Percentiles rank a stretch among this genome's conserved stretches.
These are phyloP conservation scores for Hygrocybe punicea DNA, from an alignment of 768 basidiomycete genomes.

Conservation along the genomic window DNA sequence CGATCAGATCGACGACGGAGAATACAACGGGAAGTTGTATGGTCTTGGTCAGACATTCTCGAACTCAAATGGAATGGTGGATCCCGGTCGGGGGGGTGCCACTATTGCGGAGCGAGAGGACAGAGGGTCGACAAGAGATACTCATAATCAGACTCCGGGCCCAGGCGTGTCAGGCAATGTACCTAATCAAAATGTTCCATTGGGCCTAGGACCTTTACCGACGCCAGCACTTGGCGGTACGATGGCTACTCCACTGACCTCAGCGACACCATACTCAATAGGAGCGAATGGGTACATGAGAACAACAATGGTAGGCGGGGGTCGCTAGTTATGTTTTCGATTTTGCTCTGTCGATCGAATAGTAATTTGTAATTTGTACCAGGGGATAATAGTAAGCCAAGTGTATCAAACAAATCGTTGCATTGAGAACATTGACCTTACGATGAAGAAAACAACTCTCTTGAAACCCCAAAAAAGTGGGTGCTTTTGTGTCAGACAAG, in stretches of 20 bases:
- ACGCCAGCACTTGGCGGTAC: slow-evolving; percentile 20
- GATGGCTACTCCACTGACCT: slow-evolving; percentile 45
- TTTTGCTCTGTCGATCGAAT: not conserved
- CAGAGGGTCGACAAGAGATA: slow-evolving; percentile 48
- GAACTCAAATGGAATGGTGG: slow-evolving; percentile 60
- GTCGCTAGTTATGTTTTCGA: slow-evolving; percentile 38
- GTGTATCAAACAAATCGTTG: no score
- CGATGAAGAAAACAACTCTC: no score
- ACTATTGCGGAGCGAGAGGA: slow-evolving; percentile 84
- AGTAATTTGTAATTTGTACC: no score
- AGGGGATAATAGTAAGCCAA: no score
- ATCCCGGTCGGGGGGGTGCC: slow-evolving; percentile 64
- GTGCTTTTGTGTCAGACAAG: no score
- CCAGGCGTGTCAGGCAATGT: slow-evolving; percentile 36
- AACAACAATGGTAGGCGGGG: slow-evolving; percentile 54
- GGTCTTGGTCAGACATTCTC: slow-evolving; percentile 80
- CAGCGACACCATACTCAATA: slow-evolving; percentile 57
- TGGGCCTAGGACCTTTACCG: slow-evolving; percentile 50
- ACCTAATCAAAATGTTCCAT: slow-evolving; percentile 40
- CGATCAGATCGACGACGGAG: slow-evolving; percentile 77
- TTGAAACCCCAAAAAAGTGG: no score
- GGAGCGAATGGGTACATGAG: slow-evolving; percentile 61
- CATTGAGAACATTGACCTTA: no score
- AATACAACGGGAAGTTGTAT: slow-evolving; percentile 80
- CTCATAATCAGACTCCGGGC: slow-evolving; percentile 58